Conservation (phyloP, 352 stramenopile species). For the Phytophthora idaei region DNA sequence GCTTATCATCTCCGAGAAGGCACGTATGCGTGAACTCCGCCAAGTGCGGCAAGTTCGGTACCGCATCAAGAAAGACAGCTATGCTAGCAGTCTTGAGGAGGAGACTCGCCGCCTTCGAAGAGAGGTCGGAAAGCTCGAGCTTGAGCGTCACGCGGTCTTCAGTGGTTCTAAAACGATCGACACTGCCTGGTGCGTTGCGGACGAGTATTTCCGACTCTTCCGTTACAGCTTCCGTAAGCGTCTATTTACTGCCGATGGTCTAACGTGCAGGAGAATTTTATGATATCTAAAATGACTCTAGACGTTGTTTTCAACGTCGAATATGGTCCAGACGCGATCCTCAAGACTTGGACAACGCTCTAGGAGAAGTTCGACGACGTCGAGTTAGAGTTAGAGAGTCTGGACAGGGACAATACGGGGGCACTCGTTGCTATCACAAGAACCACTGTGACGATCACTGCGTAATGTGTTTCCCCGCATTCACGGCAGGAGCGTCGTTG, state of each 20-base stretch:
- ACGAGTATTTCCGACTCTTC: not conserved
- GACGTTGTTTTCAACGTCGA: conserved; percentile 8
- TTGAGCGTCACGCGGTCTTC: not conserved
- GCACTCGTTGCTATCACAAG: no score
- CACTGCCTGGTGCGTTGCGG: not conserved
- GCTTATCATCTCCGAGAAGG: not conserved
- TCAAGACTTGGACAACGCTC: conserved; percentile 1
- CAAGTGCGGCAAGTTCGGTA: conserved; percentile 18
- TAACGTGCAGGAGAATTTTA: not conserved
- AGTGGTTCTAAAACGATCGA: not conserved
- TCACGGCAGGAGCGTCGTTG: no score
- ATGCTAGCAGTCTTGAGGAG: not conserved
- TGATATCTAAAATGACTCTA: not conserved
- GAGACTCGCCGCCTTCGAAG: not conserved
- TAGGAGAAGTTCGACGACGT: no score
- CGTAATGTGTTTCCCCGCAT: no score
- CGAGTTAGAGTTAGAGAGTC: no score
- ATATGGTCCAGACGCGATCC: not conserved
- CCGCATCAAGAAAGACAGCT: conserved; percentile 17
- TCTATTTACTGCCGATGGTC: no score
- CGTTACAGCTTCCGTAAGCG: not conserved
- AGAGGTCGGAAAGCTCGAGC: no score
- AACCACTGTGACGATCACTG: no score
- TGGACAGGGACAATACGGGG: no score
- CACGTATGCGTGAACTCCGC: conserved; percentile 6